Evolutionary conservation across 2,329 filamentous ascomycete species (phyloP).

Genomic region (Ascochyta viciae-villosae): DNA sequence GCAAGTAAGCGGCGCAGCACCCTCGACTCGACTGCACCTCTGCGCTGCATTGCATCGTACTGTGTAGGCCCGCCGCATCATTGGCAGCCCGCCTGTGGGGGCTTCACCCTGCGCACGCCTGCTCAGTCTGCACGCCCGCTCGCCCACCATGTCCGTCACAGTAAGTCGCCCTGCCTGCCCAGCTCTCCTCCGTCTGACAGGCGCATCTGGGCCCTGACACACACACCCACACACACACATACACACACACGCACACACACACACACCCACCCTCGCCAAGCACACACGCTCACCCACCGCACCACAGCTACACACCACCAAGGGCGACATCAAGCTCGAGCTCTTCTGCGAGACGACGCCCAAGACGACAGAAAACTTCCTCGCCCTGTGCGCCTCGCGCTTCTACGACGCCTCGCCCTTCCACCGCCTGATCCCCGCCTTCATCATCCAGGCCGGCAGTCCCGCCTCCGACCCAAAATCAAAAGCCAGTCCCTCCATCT

Average conservation of each 20-base stretch:
- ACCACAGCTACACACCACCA: constrained; percentile 75
- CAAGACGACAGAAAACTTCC: constrained; percentile 91
- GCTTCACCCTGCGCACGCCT: constrained; percentile 15
- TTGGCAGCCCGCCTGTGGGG: constrained; percentile 13
- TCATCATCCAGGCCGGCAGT: constrained; percentile 81
- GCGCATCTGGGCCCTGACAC: neutral
- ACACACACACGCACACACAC: too few relatives aligned
- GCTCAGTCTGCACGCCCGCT: constrained; percentile 4
- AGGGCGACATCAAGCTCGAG: constrained; percentile 92
- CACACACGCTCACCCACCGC: constrained; percentile 5
- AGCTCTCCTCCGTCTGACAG: constrained; percentile 9
- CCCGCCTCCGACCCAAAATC: constrained; percentile 58
- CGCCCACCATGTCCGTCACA: constrained; percentile 56
- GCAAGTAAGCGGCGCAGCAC: constrained; percentile 14
- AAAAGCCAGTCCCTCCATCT: constrained; percentile 76
- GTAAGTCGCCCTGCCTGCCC: constrained; percentile 30
- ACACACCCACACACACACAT: too few relatives aligned
- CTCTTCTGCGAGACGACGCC: constrained; percentile 95
- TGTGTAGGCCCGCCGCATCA: neutral
- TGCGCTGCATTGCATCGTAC: neutral
- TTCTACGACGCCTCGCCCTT: constrained; percentile 80
- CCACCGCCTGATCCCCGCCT: constrained; percentile 79
- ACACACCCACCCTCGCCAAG: neutral
- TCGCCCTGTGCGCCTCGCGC: constrained; percentile 80
- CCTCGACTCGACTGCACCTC: neutral